These are phyloP conservation scores for Gnetum montanum DNA, from an alignment of 75 land plant genomes.

Conservation along the genomic window DNA sequence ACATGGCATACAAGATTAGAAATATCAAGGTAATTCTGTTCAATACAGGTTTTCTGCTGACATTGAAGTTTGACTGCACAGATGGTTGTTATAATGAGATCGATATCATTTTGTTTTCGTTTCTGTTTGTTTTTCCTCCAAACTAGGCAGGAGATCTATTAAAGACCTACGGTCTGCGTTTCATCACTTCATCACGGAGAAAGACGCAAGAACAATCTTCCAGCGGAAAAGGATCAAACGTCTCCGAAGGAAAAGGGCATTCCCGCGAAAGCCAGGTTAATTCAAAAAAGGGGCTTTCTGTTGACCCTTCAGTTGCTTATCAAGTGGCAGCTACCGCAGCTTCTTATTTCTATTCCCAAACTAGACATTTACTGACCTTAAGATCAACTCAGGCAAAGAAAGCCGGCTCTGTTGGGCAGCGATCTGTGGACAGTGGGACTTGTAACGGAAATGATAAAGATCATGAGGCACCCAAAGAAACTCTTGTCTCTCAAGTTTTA, in stretches of 20 bases:
- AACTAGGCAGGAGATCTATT: conserved; percentile 54
- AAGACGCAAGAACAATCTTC: conserved; percentile 23
- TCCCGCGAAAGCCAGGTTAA: conserved; percentile 10
- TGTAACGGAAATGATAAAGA: background rate
- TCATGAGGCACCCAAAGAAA: background rate
- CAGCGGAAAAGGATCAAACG: conserved; percentile 16
- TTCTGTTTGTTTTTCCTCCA: too few species aligned
- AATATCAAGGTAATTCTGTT: conserved; percentile 45
- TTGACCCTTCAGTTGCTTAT: conserved; percentile 40
- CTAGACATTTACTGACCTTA: conserved; percentile 36
- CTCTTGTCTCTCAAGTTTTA: background rate
- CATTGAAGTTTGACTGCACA: too few species aligned
- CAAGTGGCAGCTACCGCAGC: conserved; percentile 66
- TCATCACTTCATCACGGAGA: conserved; percentile 65
- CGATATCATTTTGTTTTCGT: background rate
- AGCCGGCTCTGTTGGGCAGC: background rate
- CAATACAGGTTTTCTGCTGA: background rate
- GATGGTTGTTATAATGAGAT: too few species aligned
- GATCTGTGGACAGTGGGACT: background rate
- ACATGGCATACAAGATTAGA: conserved; percentile 54
- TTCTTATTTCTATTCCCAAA: conserved; percentile 56
- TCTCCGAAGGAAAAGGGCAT: conserved; percentile 5
- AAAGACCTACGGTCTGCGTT: conserved; percentile 29
- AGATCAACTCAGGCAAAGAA: background rate
- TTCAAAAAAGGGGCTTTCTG: conserved; percentile 5